A percentile compares a stretch with the other conserved stretches of the same genome.
Evolutionary conservation across 768 basidiomycete genomes (phyloP).

Genomic region (Suillus luteus): DNA sequence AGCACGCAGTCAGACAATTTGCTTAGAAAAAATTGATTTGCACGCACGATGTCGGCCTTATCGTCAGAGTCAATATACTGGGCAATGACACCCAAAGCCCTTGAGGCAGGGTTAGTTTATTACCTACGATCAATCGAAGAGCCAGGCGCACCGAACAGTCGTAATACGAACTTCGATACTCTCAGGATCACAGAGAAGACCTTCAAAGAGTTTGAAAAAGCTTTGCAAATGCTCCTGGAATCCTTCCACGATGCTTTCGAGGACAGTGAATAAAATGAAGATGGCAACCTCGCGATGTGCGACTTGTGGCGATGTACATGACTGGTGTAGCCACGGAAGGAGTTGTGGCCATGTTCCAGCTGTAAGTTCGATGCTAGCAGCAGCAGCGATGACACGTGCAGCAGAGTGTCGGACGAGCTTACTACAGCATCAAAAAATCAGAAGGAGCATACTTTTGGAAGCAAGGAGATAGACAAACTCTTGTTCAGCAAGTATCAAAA

Average conservation of each 20-base stretch:
- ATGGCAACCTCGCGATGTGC: slow-evolving; percentile 89
- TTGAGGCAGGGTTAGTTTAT: slow-evolving; percentile 27
- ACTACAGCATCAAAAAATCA: slow-evolving; percentile 42
- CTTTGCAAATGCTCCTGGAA: slow-evolving; percentile 73
- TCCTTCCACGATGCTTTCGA: slow-evolving; percentile 91
- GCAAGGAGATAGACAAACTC: slow-evolving; percentile 51
- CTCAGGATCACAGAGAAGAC: slow-evolving; percentile 76
- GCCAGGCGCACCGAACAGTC: slow-evolving; percentile 64
- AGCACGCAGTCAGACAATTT: slow-evolving; percentile 4
- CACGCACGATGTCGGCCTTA: slow-evolving; percentile 79
- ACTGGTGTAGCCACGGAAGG: slow-evolving; percentile 82
- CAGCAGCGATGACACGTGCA: slow-evolving; percentile 89
- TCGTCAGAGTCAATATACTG: slow-evolving; percentile 90
- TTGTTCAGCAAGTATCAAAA: slow-evolving; percentile 74
- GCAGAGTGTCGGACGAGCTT: slow-evolving; percentile 90
- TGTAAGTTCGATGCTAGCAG: slow-evolving; percentile 87
- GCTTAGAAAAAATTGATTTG: slow-evolving; percentile 6
- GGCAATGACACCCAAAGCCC: slow-evolving; percentile 89
- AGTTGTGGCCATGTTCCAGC: slow-evolving; percentile 82
- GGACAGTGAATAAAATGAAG: slow-evolving; percentile 86
- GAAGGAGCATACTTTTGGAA: neutral
- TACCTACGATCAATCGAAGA: neutral
- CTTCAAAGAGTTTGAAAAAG: slow-evolving; percentile 80
- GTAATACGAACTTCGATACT: slow-evolving; percentile 90
- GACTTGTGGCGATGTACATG: slow-evolving; percentile 66